Percentiles rank a stretch among this genome's conserved stretches.
Conservation (phyloP, 2,329 filamentous ascomycete genomes). For the Pseudocercospora musae region DNA sequence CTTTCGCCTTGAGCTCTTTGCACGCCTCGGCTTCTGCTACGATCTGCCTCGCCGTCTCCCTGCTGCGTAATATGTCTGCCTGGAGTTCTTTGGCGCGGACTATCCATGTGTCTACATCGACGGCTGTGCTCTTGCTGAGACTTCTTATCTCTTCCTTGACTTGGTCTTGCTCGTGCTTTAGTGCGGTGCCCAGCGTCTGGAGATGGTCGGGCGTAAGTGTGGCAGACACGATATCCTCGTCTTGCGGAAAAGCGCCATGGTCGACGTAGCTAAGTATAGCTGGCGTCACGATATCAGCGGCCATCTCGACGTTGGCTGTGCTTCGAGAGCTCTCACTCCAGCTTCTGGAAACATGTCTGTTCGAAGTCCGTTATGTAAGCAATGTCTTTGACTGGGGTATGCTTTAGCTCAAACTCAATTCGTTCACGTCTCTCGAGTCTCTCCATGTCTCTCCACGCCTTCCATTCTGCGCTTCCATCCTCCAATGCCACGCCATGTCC, state of each 20-base stretch:
- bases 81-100: slow-evolving; percentile 78
- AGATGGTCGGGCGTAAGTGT: slow-evolving; percentile 50
- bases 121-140: slow-evolving; percentile 72
- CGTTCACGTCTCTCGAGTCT: not conserved
- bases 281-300: slow-evolving; percentile 46
- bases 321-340: not conserved
- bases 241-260: slow-evolving; percentile 55
- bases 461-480: not conserved
- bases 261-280: slow-evolving; percentile 64
- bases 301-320: slow-evolving; percentile 8
- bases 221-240: slow-evolving; percentile 54
- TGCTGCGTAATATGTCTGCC: slow-evolving; percentile 77
- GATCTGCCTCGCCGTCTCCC: slow-evolving; percentile 76
- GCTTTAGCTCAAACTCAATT: not conserved
- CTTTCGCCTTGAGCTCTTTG: slow-evolving; percentile 59
- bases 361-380: not conserved
- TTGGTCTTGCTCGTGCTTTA: slow-evolving; percentile 52
- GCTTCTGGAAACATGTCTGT: not conserved
- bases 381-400: not conserved
- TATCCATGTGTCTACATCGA: slow-evolving; percentile 83
- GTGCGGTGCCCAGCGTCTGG: slow-evolving; percentile 48
- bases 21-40: slow-evolving; percentile 71
- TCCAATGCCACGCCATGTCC: not conserved
- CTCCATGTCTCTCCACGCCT: not conserved
- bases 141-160: slow-evolving; percentile 67